Evolutionary conservation across 1,284 basidiomycete species (phyloP), one percentile per base, ranked within the genome.

Genomic region (Schizophyllum commune): DNA sequence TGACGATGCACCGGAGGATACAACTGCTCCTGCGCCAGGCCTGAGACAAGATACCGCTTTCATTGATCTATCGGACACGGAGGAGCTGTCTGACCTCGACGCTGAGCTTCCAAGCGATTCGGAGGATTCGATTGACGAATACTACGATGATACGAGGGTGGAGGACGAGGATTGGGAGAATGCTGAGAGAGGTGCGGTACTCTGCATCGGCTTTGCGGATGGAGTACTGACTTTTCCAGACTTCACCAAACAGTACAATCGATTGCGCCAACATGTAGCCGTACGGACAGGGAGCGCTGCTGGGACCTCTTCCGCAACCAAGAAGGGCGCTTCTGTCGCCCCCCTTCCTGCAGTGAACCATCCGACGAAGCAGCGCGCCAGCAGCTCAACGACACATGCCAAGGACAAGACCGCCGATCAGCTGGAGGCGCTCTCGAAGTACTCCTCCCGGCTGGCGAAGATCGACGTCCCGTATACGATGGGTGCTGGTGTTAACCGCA

Each of bases 221-320:
- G 58, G 53, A 59, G n/a, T 58, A 60, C 34, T 39, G 7, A 39
- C 34, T 39, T 63, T 62, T 59, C 15, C 68, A 96, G 95, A 98
- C 76, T 96, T 98, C 68, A 97, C 95, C 33, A 98, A 98, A 74
- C 93, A 96, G 69, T 98, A 92, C 76, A 98, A 97, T 74, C 89
- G 95, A 39, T 79, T 96, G 39, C 80, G 88, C 59, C 94, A 96
- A 71, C 91, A 95, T 70, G 82, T 88, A 62, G 88, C 88, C 27
- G 83, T 92, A 5, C 84, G 85, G 39, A 83, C 84, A 17, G 88
- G 89, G 5, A 82, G 78, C 60, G 86, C 83, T 0, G 78, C 84
- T 57, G 84, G 86, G 13, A 70, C 78, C 9, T 68, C 78, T 15
- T 85, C 84, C 13, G 74, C 83, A 1, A 74, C 78, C 52, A 78